Conservation (phyloP, 208 protist species). For the Crithidia bombi region DNA sequence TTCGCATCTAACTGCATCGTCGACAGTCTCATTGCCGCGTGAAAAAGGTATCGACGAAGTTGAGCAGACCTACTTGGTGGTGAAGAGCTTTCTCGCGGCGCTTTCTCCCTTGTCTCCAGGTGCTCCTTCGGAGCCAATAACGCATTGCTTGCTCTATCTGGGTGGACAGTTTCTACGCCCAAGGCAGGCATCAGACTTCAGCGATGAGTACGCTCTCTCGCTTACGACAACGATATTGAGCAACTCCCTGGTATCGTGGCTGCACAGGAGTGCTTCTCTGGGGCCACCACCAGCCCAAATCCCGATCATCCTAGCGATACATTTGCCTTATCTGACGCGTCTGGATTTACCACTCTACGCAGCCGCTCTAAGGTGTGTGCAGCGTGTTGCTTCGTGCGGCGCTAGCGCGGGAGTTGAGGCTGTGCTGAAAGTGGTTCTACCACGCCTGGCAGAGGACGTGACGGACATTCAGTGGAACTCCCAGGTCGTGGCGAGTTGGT, state of each 20-base stretch:
- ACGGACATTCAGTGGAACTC: constrained; percentile 14
- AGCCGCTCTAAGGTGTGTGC: constrained; percentile 13
- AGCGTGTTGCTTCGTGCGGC: background rate
- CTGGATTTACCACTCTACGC: constrained; percentile 28
- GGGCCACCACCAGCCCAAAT: constrained; percentile 20
- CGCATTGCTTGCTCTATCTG: constrained; percentile 23
- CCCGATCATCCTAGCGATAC: constrained; percentile 23
- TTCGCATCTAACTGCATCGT: background rate
- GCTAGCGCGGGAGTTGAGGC: constrained; percentile 18
- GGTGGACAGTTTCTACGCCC: background rate
- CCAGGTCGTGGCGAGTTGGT: constrained; percentile 3
- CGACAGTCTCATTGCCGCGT: background rate
- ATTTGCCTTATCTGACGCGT: constrained; percentile 29
- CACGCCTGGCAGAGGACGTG: constrained; percentile 29
- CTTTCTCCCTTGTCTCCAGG: constrained; percentile 2
- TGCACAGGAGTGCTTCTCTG: background rate
- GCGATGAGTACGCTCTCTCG: constrained; percentile 15
- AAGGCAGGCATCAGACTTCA: constrained; percentile 7
- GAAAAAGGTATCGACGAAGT: background rate
- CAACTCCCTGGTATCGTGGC: constrained; percentile 21
- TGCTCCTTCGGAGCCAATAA: constrained; percentile 15
- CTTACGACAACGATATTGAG: constrained; percentile 8
- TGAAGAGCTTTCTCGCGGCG: background rate
- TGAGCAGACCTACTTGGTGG: constrained; percentile 3
- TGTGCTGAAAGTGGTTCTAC: constrained; percentile 14